Base-by-base conservation (phyloP, 2,329 filamentous ascomycete genomes). In the Colletotrichum musae region DNA sequence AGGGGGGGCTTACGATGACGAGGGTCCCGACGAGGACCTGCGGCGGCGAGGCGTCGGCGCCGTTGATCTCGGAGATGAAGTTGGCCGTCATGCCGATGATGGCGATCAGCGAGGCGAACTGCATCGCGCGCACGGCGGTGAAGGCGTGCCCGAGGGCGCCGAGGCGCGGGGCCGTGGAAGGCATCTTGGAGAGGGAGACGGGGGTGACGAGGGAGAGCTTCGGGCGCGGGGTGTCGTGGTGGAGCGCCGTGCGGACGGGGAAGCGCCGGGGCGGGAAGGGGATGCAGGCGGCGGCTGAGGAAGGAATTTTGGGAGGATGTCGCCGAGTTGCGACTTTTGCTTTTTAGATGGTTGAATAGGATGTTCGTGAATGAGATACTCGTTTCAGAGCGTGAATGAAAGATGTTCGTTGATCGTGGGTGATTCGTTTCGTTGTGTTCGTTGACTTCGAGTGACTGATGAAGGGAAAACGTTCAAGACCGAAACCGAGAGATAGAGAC, bases 1-100 rank as follows among this genome's bases (percentile, higher is more conserved):
- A 24, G 21, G 21, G 21, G 21, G 21, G 21, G 88, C 93, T 77
- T 88, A 97, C 94, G 73, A 97, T 89, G 70, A 89, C 89, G 71
- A 97, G 86, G 3, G 93, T 94, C 36, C 91, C 94, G 36, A 97
- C 88, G 24, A 98, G 85, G 54, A 94, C 89, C 59, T 88, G 84
- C 0, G 94, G 93, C 0, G 92, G 89, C 36, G 88, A 85, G 64
- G 91, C 87, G 71, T 91, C 87, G 24, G 85, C 87, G 51, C 85
- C 83, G 52, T 94, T 89, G 78, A 97, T 94, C 74, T 93, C 87
- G 26, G 90, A 86, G 75, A 97, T 91, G 80, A 97, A 97, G 80
- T 95, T 94, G 75, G 92, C 89, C 0, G 90, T 90, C 79, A 97
- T 89, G 53, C 94, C 94, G 72, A 97, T 92, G 73, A 96, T 90